phyloP scores from a whole-genome alignment of 306 rosid species.

The Vigna radiata region DNA sequence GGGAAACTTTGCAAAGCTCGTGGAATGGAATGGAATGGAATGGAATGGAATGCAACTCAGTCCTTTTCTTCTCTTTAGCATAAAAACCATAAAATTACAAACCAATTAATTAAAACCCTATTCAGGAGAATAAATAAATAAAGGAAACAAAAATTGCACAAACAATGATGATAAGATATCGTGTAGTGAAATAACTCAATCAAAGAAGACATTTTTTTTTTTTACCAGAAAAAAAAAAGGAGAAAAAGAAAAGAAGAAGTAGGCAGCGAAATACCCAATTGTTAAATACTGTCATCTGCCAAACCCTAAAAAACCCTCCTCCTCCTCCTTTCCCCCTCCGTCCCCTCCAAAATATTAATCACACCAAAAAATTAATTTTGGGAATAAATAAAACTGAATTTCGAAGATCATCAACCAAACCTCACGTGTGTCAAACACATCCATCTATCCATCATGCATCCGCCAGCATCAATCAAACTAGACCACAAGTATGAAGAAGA shows the following conservation, averaged over 20 bases:
- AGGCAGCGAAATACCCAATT: slow-evolving; percentile 48
- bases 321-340: slow-evolving; percentile 7
- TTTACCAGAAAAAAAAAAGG: background rate
- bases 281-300: slow-evolving; percentile 57
- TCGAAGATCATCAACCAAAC: slow-evolving; percentile 71
- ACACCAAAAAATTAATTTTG: slow-evolving; percentile 59
- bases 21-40: slow-evolving; percentile 51
- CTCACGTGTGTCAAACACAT: slow-evolving; percentile 66
- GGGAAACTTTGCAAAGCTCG: slow-evolving; percentile 55
- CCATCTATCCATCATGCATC: background rate
- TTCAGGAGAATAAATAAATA: slow-evolving; percentile 42
- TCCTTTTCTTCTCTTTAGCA: slow-evolving; percentile 52
- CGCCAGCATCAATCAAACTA: slow-evolving; percentile 51
- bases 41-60: slow-evolving; percentile 49
- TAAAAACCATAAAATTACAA: slow-evolving; percentile 47
- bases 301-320: slow-evolving; percentile 61
- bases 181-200: slow-evolving; percentile 56
- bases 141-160: slow-evolving; percentile 47
- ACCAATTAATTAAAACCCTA: slow-evolving; percentile 28
- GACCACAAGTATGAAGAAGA: slow-evolving; percentile 61
- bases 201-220: slow-evolving; percentile 42
- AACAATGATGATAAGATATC: slow-evolving; percentile 69
- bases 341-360: slow-evolving; percentile 60
- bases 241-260: background rate
- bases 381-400: slow-evolving; percentile 53